Evolutionary conservation across 805 yeast species (phyloP).

Genomic region (Kuraishia piskuri): DNA sequence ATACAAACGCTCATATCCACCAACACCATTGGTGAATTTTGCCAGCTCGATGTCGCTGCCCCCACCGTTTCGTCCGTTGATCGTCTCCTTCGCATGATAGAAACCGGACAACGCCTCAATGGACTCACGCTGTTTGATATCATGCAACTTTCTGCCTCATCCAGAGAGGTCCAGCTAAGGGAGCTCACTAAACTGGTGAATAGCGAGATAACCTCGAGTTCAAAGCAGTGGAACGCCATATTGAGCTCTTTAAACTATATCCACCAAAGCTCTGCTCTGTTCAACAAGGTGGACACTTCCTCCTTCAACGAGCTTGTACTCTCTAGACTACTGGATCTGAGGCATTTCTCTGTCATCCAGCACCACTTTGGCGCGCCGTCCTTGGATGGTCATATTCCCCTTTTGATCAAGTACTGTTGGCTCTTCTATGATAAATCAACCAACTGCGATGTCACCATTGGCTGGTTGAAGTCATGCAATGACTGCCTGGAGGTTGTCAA

Average conservation of each 20-base stretch:
- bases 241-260: slow-evolving; percentile 21
- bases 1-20: neutral
- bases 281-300: slow-evolving; percentile 13
- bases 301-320: slow-evolving; percentile 16
- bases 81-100: slow-evolving; percentile 12
- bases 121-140: slow-evolving; percentile 18
- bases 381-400: slow-evolving; percentile 7
- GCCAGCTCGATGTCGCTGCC: neutral
- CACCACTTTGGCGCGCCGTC: slow-evolving; percentile 13
- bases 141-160: slow-evolving; percentile 11
- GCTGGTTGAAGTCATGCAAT: slow-evolving; percentile 15
- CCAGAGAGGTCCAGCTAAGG: slow-evolving; percentile 11
- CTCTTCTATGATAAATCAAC: slow-evolving; percentile 17
- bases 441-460: slow-evolving; percentile 19
- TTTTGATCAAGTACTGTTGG: slow-evolving; percentile 15
- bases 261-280: slow-evolving; percentile 15
- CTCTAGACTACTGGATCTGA: slow-evolving; percentile 12
- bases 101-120: slow-evolving; percentile 19
- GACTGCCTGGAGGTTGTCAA: slow-evolving; percentile 13
- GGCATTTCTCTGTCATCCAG: slow-evolving; percentile 10
- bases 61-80: slow-evolving; percentile 10
- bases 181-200: slow-evolving; percentile 17
- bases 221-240: slow-evolving; percentile 16
- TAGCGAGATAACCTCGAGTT: slow-evolving; percentile 13
- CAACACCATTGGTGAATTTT: neutral